Evolutionary conservation across 129 eudicot species (phyloP), one percentile per base, ranked within the genome.

Genomic region (Chrysanthemum makinoi): DNA sequence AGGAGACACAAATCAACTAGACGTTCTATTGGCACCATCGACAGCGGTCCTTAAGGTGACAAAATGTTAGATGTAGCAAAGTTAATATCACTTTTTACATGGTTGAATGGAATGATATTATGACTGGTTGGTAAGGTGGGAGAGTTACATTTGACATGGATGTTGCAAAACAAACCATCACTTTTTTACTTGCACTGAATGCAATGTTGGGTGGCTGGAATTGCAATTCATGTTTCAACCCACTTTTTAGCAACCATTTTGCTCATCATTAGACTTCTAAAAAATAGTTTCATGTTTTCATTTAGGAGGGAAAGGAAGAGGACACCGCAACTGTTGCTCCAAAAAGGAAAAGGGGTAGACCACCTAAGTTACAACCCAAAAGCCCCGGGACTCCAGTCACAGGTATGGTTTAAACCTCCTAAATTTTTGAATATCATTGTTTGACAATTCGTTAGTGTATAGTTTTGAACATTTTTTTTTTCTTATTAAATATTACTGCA

Each of bases 331-430:
- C 65, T 64, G 67, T 65, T 54, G 66, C 51, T 70, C 80, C 56
- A 63, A 89, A 75, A 67, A 81, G 81, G 71, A 80, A 73, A 76
- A 86, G 93, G 81, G 97, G 97, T 50, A 78, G 96, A 73, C 93
- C 91, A 15, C 78, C 72, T 52, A 86, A 72, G 69, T 17, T 51
- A 26, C 72, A 13, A 7, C 19, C 8, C 16, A 55, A 11, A 43
- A 77, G 62, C 66, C 72, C 53, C n/a, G 28, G 69, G 33, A 72
- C 79, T 68, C 20, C 65, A 47, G 64, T 30, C 10, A 15, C 81
- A 73, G 90, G 91, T 83, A 72, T 35, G 16, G 53, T 69, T 15
- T 39, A 30, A 39, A 39, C 46, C 46, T 39, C 46, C 46, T 6
- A 39, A 39, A 39, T 39, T 0, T 39, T 39, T 8, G 46, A 39